Evolutionary conservation across 2,329 filamentous ascomycete genomes (phyloP), one percentile per base, ranked within the genome.

Genomic region (Colletotrichum simmondsii): DNA sequence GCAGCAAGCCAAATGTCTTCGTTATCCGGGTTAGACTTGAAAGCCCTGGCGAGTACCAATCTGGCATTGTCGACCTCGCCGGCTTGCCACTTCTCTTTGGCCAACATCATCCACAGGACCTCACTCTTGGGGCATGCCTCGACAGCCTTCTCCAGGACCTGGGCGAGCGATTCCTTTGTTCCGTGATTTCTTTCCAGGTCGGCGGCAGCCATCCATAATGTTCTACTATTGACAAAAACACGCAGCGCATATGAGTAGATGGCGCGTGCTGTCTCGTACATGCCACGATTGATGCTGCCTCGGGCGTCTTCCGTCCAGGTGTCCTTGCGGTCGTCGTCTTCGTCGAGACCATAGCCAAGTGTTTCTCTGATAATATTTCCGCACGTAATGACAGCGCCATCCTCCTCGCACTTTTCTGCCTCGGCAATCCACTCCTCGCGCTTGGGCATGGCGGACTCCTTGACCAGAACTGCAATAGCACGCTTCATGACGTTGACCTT

Each of bases 1-100:
- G 97, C 97, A 19, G 95, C 94, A 60, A 98, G 92, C 93, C 97
- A 99, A 76, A 99, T 98, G 81, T 98, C 95, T 82, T 99, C 97
- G 83, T 98, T 98, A 81, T 97, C 95, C 1, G 95, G 95, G 78
- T 98, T 97, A 80, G 98, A 94, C 77, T 96, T 93, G 87, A 99
- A 99, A 5, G 96, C 97, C 75, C 93, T 91, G 32, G 92, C 96
- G 19, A 99, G 90, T 1, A 98, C 95, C 74, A 92, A 88, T 68
- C 97, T 91, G 14, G 97, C 95, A 74, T 94, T 94, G 80, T 98
- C 93, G 57, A 97, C 92, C 78, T 97, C 93, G 62, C 95, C 95
- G 2, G 93, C 91, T 79, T 97, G 91, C 94, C 95, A 97, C 80
- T 95, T 97, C 85, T 98, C 97, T 83, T 96, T 94, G 46, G 96